These are phyloP conservation scores for Neurospora sp. DNA, from an alignment of 2,329 filamentous ascomycete species.

Conservation along the genomic window DNA sequence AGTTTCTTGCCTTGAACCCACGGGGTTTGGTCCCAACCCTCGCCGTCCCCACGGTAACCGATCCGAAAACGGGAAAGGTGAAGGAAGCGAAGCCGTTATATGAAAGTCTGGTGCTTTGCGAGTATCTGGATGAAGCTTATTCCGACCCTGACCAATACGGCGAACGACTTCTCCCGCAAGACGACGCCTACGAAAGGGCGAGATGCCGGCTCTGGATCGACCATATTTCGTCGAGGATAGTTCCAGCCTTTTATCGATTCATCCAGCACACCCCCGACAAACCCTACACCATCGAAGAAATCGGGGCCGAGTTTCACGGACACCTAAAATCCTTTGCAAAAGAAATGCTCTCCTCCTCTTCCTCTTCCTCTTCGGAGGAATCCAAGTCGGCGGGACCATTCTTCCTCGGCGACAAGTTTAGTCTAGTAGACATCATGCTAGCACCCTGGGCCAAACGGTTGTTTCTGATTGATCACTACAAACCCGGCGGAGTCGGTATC, in stretches of 20 bases:
- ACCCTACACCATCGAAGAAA: slow-evolving; percentile 38
- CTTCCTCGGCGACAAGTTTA: slow-evolving; percentile 55
- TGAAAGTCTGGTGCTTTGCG: slow-evolving; percentile 62
- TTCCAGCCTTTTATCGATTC: slow-evolving; percentile 58
- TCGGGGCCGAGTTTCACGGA: slow-evolving; percentile 45
- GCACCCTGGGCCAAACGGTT: slow-evolving; percentile 64
- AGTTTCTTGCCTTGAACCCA: slow-evolving; percentile 62
- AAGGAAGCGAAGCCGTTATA: slow-evolving; percentile 49
- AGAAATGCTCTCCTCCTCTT: slow-evolving; percentile 44
- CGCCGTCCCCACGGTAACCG: slow-evolving; percentile 29
- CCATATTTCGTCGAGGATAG: slow-evolving; percentile 55
- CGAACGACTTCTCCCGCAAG: slow-evolving; percentile 44
- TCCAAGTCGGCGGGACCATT: slow-evolving; percentile 48
- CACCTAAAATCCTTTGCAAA: slow-evolving; percentile 49
- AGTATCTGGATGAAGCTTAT: slow-evolving; percentile 67
- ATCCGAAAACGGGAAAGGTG: slow-evolving; percentile 8
- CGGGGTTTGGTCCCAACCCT: slow-evolving; percentile 67
- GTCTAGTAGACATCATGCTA: slow-evolving; percentile 58
- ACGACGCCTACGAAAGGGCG: slow-evolving; percentile 52
- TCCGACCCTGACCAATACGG: slow-evolving; percentile 32
- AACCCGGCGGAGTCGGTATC: slow-evolving; percentile 42
- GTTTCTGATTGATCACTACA: slow-evolving; percentile 69
- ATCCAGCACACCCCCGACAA: slow-evolving; percentile 45
- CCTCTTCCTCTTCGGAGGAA: neutral
- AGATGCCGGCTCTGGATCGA: slow-evolving; percentile 64